phyloP scores from a whole-genome alignment of 495 filamentous ascomycete genomes.

The Tetracladium setigerum region DNA sequence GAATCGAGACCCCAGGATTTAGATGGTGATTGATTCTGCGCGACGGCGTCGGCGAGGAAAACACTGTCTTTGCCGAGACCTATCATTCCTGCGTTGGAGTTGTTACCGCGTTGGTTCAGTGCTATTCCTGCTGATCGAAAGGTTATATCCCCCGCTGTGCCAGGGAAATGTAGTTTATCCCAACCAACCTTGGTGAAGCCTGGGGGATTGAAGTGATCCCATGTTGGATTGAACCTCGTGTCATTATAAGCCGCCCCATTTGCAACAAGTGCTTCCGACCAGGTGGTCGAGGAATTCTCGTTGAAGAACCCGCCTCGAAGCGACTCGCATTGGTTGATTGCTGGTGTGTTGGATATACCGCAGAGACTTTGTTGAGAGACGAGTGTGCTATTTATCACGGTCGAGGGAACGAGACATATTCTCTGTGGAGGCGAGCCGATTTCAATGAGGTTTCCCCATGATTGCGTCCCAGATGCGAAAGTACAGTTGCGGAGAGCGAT shows the following conservation, averaged over 20 bases:
- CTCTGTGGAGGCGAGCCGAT: background rate
- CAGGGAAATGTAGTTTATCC: slow-evolving; percentile 5
- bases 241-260: slow-evolving; percentile 1
- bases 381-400: slow-evolving; percentile 2
- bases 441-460: background rate
- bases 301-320: slow-evolving; percentile 40
- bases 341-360: no score
- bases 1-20: slow-evolving; percentile 11
- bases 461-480: background rate
- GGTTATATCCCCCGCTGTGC: background rate
- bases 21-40: background rate
- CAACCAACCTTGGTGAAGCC: slow-evolving; percentile 10
- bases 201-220: slow-evolving; percentile 10
- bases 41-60: slow-evolving; percentile 4
- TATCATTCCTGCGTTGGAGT: slow-evolving; percentile 11
- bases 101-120: slow-evolving; percentile 10
- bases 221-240: slow-evolving; percentile 8
- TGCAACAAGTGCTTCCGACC: slow-evolving; percentile 13
- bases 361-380: background rate
- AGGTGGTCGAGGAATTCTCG: slow-evolving; percentile 39
- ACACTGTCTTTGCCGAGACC: slow-evolving; percentile 10
- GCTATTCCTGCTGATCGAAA: slow-evolving; percentile 8
- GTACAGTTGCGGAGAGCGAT: background rate
- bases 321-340: no score
- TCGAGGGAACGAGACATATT: slow-evolving; percentile 1